phyloP scores from a whole-genome alignment of 2,329 filamentous ascomycete genomes.

The Myriosclerotinia duriaeana region DNA sequence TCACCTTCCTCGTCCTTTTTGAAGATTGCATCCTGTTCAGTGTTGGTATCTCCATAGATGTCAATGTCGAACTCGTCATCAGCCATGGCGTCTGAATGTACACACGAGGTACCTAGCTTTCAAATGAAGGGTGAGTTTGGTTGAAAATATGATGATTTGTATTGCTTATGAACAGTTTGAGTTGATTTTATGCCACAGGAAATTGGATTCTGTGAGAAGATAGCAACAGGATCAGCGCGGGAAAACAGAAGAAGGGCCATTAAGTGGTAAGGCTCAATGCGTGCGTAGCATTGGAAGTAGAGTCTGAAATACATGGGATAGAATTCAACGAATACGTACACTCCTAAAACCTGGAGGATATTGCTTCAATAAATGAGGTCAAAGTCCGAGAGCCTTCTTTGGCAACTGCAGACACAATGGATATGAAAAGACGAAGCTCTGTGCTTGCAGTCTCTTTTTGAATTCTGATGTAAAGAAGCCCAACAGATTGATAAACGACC shows the following conservation, averaged over 20 bases:
- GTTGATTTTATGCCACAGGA: conserved; percentile 34
- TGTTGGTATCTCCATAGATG: conserved; percentile 63
- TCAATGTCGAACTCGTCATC: conserved; percentile 73
- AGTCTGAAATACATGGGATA: conserved; percentile 40
- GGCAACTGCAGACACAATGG: conserved; percentile 43
- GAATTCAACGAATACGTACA: conserved; percentile 43
- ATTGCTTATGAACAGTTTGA: conserved; percentile 33
- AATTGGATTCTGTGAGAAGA: conserved; percentile 38
- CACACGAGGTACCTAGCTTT: conserved; percentile 21
- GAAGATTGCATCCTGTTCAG: conserved; percentile 45
- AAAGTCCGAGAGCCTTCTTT: conserved; percentile 40
- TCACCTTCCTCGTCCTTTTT: conserved; percentile 43
- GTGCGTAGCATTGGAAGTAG: conserved; percentile 27
- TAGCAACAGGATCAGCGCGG: conserved; percentile 39
- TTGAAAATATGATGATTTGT: conserved; percentile 31
- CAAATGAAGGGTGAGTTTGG: not conserved
- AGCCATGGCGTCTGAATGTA: conserved; percentile 50
- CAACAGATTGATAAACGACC: conserved; percentile 20
- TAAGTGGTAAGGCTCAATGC: conserved; percentile 24
- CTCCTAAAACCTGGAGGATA: conserved; percentile 38
- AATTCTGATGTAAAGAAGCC: conserved; percentile 31
- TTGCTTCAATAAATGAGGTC: conserved; percentile 36
- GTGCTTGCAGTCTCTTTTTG: conserved; percentile 52
- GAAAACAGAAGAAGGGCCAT: conserved; percentile 32
- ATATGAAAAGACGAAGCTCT: conserved; percentile 61